Evolutionary conservation across 2,329 filamentous ascomycete genomes (phyloP).

Genomic region (Byssochlamys sp.): DNA sequence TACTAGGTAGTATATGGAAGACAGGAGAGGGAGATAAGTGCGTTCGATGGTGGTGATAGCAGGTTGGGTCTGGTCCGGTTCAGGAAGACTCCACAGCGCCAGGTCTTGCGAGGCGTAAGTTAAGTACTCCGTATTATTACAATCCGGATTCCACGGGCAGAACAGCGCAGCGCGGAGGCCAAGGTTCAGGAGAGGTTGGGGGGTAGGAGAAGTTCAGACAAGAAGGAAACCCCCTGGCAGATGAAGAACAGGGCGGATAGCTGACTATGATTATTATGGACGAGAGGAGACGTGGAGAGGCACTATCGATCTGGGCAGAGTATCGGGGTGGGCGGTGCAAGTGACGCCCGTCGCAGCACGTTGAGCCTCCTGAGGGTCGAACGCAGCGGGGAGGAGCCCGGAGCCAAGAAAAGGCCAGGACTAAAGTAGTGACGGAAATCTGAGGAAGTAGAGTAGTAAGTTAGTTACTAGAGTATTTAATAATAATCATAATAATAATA

Average conservation of each 20-base stretch:
- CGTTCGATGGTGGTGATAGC: neutral
- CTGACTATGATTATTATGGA: neutral
- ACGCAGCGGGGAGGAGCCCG: neutral
- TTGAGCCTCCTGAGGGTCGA: neutral
- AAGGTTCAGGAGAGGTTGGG: neutral
- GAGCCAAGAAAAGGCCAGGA: neutral
- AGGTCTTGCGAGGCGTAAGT: neutral
- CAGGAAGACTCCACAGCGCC: neutral
- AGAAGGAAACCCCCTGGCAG: neutral
- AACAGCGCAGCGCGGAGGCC: neutral
- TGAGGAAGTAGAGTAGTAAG: neutral
- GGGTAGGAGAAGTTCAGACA: neutral
- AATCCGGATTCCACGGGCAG: neutral
- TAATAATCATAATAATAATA: too few species aligned
- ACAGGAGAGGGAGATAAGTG: neutral
- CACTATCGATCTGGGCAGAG: neutral
- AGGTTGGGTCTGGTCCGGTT: neutral
- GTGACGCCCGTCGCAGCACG: neutral
- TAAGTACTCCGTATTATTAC: neutral
- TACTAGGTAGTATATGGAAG: too few species aligned
- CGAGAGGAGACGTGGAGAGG: neutral
- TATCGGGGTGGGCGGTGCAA: neutral
- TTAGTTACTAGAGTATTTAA: neutral
- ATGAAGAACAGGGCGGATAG: neutral
- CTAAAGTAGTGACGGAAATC: neutral